phyloP scores from a whole-genome alignment of 495 filamentous ascomycete species.

The Trichoderma asperelloides region DNA sequence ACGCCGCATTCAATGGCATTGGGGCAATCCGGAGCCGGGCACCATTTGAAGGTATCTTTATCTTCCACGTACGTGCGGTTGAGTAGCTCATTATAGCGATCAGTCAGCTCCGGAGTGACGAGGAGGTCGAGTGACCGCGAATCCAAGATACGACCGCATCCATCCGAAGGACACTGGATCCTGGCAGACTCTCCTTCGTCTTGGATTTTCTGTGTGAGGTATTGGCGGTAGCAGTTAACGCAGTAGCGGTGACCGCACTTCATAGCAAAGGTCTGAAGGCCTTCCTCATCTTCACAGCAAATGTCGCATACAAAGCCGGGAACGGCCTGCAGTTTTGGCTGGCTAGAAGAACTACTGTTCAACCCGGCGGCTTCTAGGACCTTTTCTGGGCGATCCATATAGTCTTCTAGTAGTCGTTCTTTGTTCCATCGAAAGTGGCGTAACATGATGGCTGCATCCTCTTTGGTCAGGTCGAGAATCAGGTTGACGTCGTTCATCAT shows the following conservation, averaged over 20 bases:
- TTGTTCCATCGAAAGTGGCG: constrained; percentile 91
- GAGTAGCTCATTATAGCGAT: constrained; percentile 75
- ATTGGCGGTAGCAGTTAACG: constrained; percentile 84
- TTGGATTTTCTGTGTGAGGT: constrained; percentile 82
- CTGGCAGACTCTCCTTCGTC: constrained; percentile 91
- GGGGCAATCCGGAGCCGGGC: constrained; percentile 88
- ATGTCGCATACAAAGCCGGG: constrained; percentile 85
- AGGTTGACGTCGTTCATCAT: constrained; percentile 82
- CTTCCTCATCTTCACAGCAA: constrained; percentile 81
- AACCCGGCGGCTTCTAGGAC: constrained; percentile 83
- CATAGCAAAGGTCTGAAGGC: constrained; percentile 85
- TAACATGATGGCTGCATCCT: constrained; percentile 80
- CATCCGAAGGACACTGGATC: constrained; percentile 85
- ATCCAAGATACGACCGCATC: constrained; percentile 85
- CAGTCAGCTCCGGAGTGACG: constrained; percentile 62
- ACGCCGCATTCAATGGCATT: constrained; percentile 85
- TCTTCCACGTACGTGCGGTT: constrained; percentile 96
- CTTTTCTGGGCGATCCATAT: constrained; percentile 74
- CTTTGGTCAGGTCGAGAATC: constrained; percentile 77
- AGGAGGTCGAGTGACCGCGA: constrained; percentile 78
- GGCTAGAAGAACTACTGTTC: constrained; percentile 50
- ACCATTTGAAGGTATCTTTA: constrained; percentile 91
- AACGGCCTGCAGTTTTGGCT: constrained; percentile 58
- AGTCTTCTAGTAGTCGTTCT: constrained; percentile 84
- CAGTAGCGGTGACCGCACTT: constrained; percentile 96